Evolutionary conservation across 192 early-diverging fungal genomes (phyloP).

Genomic region (Coemansia sp.): DNA sequence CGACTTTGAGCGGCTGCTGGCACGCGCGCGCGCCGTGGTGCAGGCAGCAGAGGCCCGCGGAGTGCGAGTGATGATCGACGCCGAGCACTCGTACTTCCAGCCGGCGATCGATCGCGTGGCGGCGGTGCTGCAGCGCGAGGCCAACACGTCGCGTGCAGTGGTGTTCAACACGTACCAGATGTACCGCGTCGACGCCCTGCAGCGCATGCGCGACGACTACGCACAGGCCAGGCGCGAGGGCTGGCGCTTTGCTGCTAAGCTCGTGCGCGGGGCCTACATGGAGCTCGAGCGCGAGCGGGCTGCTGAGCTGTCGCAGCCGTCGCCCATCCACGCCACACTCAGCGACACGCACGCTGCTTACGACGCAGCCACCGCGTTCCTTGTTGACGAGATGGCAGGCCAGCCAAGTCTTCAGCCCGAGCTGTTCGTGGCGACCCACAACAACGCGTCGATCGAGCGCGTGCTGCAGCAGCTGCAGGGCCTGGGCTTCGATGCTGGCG

Average conservation of each 20-base stretch:
- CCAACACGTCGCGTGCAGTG: conserved; percentile 69
- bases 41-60: conserved; percentile 60
- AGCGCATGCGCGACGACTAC: conserved; percentile 65
- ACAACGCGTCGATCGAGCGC: conserved; percentile 70
- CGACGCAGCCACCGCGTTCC: conserved; percentile 71
- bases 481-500: conserved; percentile 56
- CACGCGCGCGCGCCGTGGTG: conserved; percentile 68
- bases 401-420: conserved; percentile 55
- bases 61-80: conserved; percentile 86
- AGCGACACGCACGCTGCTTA: conserved; percentile 82
- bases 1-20: conserved; percentile 66
- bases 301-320: conserved; percentile 60
- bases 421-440: conserved; percentile 88
- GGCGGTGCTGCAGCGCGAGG: conserved; percentile 64
- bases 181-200: conserved; percentile 74
- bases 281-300: conserved; percentile 73
- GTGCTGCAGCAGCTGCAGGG: conserved; percentile 64
- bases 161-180: conserved; percentile 97
- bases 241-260: conserved; percentile 80
- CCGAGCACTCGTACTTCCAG: conserved; percentile 94
- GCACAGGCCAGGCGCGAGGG: conserved; percentile 66
- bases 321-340: conserved; percentile 80
- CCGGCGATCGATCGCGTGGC: conserved; percentile 86
- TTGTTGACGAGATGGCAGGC: conserved; percentile 60
- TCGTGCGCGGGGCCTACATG: conserved; percentile 89